Base-by-base conservation (phyloP, 2,329 filamentous ascomycete genomes). In the Huntiella omanensis region DNA sequence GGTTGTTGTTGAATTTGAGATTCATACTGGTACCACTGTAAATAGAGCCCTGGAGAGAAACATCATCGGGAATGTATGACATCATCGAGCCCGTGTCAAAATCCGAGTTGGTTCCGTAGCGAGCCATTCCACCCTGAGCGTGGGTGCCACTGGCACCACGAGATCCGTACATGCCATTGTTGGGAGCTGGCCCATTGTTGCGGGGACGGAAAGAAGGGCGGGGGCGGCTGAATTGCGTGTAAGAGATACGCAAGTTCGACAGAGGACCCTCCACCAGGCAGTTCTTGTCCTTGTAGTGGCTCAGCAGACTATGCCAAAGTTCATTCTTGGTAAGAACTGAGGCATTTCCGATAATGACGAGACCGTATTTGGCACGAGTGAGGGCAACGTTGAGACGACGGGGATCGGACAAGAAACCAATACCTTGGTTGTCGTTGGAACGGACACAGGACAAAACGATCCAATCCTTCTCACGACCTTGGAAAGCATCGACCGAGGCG, bases 251-350 rank as follows among this genome's bases (percentile, higher is more conserved):
- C n/a, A 98, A 70, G 59, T 98, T 98, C 51, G 82, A 91, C 52
- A 98, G 68, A 15, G 91, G 88, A 0, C 91, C 91, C 60, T 98
- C 91, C 4, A 98, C 91, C 10, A 98, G 75, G 59, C 88, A 96
- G 56, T 93, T 92, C 55, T 78, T 79, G 60, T 96, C 87, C 68
- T 96, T 96, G 72, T 95, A 98, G 61, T 98, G 91, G 35, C 88
- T 72, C 33, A 98, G 70, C 19, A 98, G 74, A 57, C 87, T 87
- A 60, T 98, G 91, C 91, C 91, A 98, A 35, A 98, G 70, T 52
- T 93, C 91, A 59, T 98, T 91, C 69, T 98, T 98, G 36, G 87
- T 91, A 38, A 98, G 67, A 34, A 98, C 87, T 65, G 96, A 96
- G 32, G 91, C 91, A 58, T 98, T 98, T 52, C 91, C 91, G 6